Evolutionary conservation across 202 grass and related monocot genomes (phyloP).

Genomic region (Zizania palustris): DNA sequence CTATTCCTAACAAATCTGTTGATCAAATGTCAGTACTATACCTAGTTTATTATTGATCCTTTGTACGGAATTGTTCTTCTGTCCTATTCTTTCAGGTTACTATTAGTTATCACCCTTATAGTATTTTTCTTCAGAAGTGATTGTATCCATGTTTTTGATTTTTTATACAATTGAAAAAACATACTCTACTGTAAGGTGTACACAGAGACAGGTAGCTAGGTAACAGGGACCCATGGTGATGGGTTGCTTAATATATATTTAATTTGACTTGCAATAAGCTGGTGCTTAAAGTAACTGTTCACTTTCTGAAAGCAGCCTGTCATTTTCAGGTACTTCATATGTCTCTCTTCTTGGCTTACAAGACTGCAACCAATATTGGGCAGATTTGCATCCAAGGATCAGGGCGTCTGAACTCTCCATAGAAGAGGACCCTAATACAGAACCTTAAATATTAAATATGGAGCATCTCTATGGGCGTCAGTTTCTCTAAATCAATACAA

Average conservation of each 20-base stretch:
- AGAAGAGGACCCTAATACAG: no score
- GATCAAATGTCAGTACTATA: background rate
- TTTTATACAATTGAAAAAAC: background rate
- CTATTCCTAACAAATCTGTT: no score
- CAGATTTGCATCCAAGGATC: no score
- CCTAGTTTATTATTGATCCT: background rate
- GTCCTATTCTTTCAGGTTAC: background rate
- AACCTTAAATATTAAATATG: no score
- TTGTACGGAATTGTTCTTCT: background rate
- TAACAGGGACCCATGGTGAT: background rate
- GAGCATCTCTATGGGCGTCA: no score
- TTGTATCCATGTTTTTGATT: background rate
- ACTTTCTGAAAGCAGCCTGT: background rate
- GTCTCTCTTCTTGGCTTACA: background rate
- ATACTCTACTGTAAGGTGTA: background rate
- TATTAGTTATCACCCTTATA: background rate
- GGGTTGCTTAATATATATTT: background rate
- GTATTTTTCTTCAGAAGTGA: background rate
- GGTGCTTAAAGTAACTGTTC: background rate
- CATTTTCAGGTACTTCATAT: slow-evolving; percentile 3
- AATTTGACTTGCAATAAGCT: background rate
- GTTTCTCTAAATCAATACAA: no score
- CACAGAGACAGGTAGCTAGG: background rate
- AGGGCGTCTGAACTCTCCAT: background rate
- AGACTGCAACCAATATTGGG: background rate